Conservation (phyloP, 306 rosid genomes). For the Heteromeles arbutifolia region DNA sequence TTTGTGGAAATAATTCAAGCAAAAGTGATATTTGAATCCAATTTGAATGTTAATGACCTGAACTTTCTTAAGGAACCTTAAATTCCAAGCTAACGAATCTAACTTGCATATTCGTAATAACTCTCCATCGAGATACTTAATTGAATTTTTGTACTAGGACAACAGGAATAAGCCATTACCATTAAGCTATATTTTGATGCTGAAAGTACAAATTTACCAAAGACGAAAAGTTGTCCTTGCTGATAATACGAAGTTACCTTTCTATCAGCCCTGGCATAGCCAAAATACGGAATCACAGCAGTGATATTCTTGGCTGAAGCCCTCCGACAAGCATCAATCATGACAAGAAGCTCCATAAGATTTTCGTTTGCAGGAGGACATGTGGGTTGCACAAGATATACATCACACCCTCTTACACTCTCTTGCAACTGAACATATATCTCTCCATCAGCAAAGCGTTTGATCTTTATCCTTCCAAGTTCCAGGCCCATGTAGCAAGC, state of each 20-base stretch:
- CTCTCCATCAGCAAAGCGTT: conserved; percentile 96
- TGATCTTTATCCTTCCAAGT: conserved; percentile 79
- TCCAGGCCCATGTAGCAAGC: conserved; percentile 93
- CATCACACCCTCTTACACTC: conserved; percentile 95
- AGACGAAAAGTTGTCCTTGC: background rate
- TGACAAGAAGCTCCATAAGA: conserved; percentile 89
- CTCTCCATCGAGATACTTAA: background rate
- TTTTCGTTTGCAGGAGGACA: conserved; percentile 97
- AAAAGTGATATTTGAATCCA: background rate
- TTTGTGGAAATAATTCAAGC: background rate
- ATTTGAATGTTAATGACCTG: background rate
- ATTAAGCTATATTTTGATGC: background rate
- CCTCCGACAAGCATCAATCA: conserved; percentile 94
- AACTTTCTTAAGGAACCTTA: background rate
- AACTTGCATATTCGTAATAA: background rate
- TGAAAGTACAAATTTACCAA: background rate
- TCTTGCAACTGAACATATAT: conserved; percentile 96
- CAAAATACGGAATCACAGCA: conserved; percentile 92
- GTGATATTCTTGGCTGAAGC: conserved; percentile 93
- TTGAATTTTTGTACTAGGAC: background rate
- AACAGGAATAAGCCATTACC: background rate
- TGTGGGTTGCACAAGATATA: conserved; percentile 91
- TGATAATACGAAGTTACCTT: conserved; percentile 39
- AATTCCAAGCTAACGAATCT: background rate
- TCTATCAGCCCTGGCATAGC: conserved; percentile 97